A percentile compares a stretch with the other conserved stretches of the same genome.
These are phyloP conservation scores for Didymosphaeria variabile DNA, from an alignment of 2,329 filamentous ascomycete species.

Conservation along the genomic window DNA sequence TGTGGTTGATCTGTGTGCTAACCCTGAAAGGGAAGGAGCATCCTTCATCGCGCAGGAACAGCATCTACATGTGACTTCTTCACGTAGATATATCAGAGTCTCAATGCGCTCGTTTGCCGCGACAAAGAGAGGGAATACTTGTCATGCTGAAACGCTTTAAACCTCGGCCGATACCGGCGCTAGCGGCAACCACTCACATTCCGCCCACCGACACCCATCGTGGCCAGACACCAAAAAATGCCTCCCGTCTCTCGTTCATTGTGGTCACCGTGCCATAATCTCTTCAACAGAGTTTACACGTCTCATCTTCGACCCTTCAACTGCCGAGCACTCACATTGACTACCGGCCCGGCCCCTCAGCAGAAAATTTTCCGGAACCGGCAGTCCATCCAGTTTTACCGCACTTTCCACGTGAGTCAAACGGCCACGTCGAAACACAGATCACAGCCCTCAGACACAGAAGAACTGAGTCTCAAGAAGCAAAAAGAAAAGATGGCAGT, in stretches of 20 bases:
- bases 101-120: not conserved
- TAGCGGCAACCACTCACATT: conserved; percentile 4
- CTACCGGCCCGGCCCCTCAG: conserved; percentile 29
- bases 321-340: conserved; percentile 20
- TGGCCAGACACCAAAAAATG: conserved; percentile 11
- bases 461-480: conserved; percentile 35
- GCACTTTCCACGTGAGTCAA: conserved; percentile 21
- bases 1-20: not conserved
- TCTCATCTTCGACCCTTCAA: conserved; percentile 6
- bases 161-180: conserved; percentile 14
- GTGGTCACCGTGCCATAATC: conserved; percentile 5
- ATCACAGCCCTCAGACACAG: conserved; percentile 27
- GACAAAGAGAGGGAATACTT: not conserved
- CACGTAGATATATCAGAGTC: not conserved
- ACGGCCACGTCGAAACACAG: conserved; percentile 16
- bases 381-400: conserved; percentile 41
- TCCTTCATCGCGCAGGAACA: not conserved
- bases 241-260: conserved; percentile 14
- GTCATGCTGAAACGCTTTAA: not conserved
- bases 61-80: not conserved
- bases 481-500: conserved; percentile 36
- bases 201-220: conserved; percentile 4
- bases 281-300: not conserved
- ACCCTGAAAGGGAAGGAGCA: not conserved
- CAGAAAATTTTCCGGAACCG: conserved; percentile 40